Evolutionary conservation across 2,329 filamentous ascomycete species (phyloP), one percentile per base, ranked within the genome.

Genomic region (Fusarium albosuccineum): DNA sequence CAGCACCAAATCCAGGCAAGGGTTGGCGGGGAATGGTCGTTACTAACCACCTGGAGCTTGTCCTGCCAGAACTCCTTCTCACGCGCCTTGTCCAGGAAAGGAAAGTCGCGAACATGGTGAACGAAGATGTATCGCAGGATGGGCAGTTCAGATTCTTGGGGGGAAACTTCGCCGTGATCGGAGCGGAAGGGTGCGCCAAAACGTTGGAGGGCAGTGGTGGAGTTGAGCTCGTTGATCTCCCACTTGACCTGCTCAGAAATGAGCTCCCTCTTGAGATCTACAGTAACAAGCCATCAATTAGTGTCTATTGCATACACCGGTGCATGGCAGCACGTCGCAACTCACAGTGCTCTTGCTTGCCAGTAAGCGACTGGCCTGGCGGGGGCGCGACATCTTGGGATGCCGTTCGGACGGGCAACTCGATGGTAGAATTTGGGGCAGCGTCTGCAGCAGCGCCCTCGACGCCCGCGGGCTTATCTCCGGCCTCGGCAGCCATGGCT

Each of bases 61-160:
- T 98, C 94, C 82, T 99, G 96, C 96, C 96, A 99, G 75, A 99
- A 99, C 81, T 99, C 96, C 86, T 98, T 97, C 86, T 99, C 96
- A 75, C 89, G 91, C 22, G 96, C 96, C 84, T 97, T 93, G 80
- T 99, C 94, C 67, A 99, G 87, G 76, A 99, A 99, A 1, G 96
- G 96, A 74, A 99, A 99, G 74, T 98, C 97, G 75, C 96, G 93
- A 62, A 99, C 89, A 89, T 98, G 94, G 77, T 98, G 92, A 56
- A 98, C 96, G 77, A 99, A 99, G 75, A 99, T 97, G 82, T 96
- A 98, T 69, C 96, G 89, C 64, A 99, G 84, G 66, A 99, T 91
- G 16, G 96, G 96, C 29, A 99, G 85, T 73, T 98, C 95, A 3
- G 94, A 97, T 76, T 99, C 94, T 62, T 97, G 87, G 13, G 96